phyloP scores from a whole-genome alignment of 106 monocot species.

The Dioscorea zingiberensis region DNA sequence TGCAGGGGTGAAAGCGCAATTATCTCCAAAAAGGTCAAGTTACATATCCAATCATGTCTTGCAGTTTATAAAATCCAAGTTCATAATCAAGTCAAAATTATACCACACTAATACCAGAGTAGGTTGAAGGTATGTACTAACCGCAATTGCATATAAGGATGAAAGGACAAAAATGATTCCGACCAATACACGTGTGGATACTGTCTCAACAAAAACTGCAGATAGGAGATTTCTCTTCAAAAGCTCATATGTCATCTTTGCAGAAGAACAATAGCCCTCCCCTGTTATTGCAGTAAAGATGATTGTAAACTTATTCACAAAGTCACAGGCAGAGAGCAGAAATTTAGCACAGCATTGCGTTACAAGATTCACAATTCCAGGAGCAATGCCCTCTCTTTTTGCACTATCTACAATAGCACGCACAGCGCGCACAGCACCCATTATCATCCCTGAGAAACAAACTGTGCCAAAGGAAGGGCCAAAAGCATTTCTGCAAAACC shows the following conservation, averaged over 20 bases:
- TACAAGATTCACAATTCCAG: constrained; percentile 53
- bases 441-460: constrained; percentile 79
- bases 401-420: constrained; percentile 69
- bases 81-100: no score
- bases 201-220: constrained; percentile 91
- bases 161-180: constrained; percentile 81
- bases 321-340: constrained; percentile 62
- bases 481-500: constrained; percentile 76
- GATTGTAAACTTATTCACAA: constrained; percentile 91
- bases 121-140: constrained; percentile 24
- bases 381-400: constrained; percentile 33
- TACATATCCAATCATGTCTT: no score
- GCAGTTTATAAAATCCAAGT: no score
- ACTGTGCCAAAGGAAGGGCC: constrained; percentile 92
- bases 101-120: no score
- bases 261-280: constrained; percentile 83
- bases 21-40: no score
- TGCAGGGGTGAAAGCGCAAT: no score
- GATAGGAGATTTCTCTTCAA: constrained; percentile 90
- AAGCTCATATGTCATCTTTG: constrained; percentile 90
- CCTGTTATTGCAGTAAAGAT: constrained; percentile 97
- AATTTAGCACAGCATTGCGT: constrained; percentile 62
- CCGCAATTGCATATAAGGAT: constrained; percentile 65
- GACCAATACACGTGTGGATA: constrained; percentile 67
- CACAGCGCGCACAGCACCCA: constrained; percentile 46